Evolutionary conservation across 2,329 filamentous ascomycete genomes (phyloP).

Genomic region (Xylariaceae sp.): DNA sequence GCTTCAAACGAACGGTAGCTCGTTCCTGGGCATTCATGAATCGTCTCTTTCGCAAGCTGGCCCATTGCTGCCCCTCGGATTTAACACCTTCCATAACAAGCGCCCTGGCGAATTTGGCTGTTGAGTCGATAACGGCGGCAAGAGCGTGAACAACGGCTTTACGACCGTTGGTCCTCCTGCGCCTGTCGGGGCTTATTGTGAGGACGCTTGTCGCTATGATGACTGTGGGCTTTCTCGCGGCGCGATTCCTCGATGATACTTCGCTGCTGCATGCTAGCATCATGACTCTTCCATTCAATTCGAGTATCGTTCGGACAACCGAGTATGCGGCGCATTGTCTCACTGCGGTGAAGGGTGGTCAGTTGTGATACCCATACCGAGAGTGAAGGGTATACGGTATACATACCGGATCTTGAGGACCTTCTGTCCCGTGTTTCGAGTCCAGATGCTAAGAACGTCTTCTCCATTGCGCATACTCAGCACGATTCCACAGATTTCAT

Average conservation of each 20-base stretch:
- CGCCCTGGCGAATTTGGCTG: neutral
- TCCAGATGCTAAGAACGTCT: slow-evolving; percentile 98
- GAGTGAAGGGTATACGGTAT: slow-evolving; percentile 30
- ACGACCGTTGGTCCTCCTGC: slow-evolving; percentile 33
- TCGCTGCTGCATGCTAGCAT: slow-evolving; percentile 89
- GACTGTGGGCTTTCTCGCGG: slow-evolving; percentile 67
- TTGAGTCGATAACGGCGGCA: neutral
- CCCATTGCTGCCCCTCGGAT: neutral
- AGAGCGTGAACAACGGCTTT: slow-evolving; percentile 13
- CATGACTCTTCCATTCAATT: slow-evolving; percentile 93
- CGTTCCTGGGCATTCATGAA: slow-evolving; percentile 1
- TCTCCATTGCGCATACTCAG: slow-evolving; percentile 92
- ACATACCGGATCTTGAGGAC: slow-evolving; percentile 90
- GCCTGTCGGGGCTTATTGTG: slow-evolving; percentile 30
- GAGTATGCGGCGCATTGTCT: slow-evolving; percentile 89
- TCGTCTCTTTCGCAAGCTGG: neutral
- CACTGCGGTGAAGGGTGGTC: slow-evolving; percentile 49
- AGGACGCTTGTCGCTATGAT: slow-evolving; percentile 35
- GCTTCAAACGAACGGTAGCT: neutral
- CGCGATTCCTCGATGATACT: slow-evolving; percentile 87
- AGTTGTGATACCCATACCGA: neutral
- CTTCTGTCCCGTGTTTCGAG: slow-evolving; percentile 83
- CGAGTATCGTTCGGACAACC: slow-evolving; percentile 83
- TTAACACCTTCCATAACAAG: slow-evolving; percentile 1
- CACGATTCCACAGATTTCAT: slow-evolving; percentile 93